phyloP scores from a whole-genome alignment of 257 asterid genomes.

The Lavandula angustifolia region DNA sequence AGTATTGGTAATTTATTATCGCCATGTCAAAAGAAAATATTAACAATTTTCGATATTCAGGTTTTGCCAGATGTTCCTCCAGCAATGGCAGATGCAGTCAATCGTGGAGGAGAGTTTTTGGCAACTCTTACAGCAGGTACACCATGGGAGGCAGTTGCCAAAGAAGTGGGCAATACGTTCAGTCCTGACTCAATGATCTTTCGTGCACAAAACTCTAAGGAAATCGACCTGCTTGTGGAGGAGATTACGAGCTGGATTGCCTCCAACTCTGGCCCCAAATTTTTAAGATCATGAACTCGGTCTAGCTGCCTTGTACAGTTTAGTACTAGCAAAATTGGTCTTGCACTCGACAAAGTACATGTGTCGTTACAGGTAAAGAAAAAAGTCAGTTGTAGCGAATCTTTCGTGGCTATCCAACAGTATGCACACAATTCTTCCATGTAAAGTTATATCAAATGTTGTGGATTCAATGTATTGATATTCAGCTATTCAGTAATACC shows the following conservation, averaged over 20 bases:
- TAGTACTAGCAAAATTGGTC: too few relatives aligned
- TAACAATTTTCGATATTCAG: conserved; percentile 41
- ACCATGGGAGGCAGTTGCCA: conserved; percentile 92
- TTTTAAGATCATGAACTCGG: conserved; percentile 35
- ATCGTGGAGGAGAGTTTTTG: conserved; percentile 82
- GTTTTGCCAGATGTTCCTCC: conserved; percentile 90
- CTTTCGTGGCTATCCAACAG: not conserved
- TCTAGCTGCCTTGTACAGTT: too few relatives aligned
- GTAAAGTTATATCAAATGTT: not conserved
- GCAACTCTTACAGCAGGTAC: conserved; percentile 81
- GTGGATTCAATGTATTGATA: not conserved
- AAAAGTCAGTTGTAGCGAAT: not conserved
- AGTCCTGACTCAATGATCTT: conserved; percentile 55
- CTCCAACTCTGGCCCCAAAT: conserved; percentile 62
- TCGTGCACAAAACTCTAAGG: conserved; percentile 57
- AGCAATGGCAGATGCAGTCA: conserved; percentile 90
- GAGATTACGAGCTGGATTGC: conserved; percentile 68
- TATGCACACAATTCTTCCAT: not conserved
- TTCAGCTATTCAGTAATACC: not conserved
- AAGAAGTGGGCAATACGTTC: conserved; percentile 66
- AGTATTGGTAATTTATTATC: not conserved
- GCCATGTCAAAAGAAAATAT: not conserved
- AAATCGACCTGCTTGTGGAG: conserved; percentile 67
- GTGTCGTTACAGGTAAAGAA: not conserved
- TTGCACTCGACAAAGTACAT: too few relatives aligned